Base-by-base conservation (phyloP, 768 basidiomycete species). In the Mycena kentingensis region DNA sequence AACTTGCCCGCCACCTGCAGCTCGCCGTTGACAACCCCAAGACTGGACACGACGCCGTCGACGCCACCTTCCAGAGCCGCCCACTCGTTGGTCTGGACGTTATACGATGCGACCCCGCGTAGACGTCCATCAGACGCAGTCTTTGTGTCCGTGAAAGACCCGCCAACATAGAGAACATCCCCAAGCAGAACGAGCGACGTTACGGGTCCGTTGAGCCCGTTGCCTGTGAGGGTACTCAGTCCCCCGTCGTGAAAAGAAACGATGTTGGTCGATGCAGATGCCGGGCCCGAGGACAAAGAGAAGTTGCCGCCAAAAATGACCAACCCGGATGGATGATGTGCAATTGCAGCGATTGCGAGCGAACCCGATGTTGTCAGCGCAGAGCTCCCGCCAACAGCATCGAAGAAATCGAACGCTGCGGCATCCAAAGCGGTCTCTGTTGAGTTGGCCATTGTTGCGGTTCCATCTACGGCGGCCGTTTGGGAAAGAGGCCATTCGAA, bases 261-360 rank as follows among this genome's bases (percentile, higher is more conserved):
- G 46, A 99, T 80, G 62, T 97, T 96, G 44, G 80, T 74, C 2
- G 81, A 67, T 15, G 82, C 79, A 7, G 76, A 76, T 3, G 83
- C 81, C 13, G 76, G 52, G 2, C 82, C 83, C 1, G 81, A 79
- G 0, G 80, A 67, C 18, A 90, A 72, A 2, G 73, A 74, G 70
- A 98, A 96, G 47, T 76, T 75, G 10, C 96, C 96, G 27, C 84
- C 96, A 32, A 94, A 64, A 67, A 87, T 89, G 49, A 90, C 72
- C 25, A 65, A 64, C 11, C 85, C 84, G 2, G 85, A 87, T 6
- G 85, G 63, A 62, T 91, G 84, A 45, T 87, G 83, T 5, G 74
- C 83, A 37, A 85, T 79, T 12, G 83, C 73, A 12, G 80, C 77
- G 35, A 90, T 69, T 26, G 67, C 66, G 11, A 73, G 62, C 16